Base-by-base conservation (phyloP, 352 stramenopile species). In the Globisporangium viniferum region DNA sequence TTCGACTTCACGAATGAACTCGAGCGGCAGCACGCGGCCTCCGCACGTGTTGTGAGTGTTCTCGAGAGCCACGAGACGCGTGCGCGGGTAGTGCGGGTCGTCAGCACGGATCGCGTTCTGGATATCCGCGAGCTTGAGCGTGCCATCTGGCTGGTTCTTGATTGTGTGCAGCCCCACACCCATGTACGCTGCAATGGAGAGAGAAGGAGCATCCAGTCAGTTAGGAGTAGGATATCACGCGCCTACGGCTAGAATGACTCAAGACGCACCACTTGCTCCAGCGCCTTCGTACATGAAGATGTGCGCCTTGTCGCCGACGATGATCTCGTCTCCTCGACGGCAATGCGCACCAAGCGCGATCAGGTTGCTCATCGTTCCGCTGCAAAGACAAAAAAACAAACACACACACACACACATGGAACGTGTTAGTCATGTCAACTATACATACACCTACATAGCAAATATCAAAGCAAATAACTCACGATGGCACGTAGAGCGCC, bases 1-100 rank as follows among this genome's bases (percentile, higher is more conserved):
- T 53, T 84, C 83, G 12, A 97, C 79, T 9, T 81, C 55, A 55
- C 85, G 75, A 60, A 99, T 81, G 74, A 98, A 98, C 6, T 73
- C 59, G 7, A 86, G 64, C 15, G 94, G 79, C 33, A 99, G 80
- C 27, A 97, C 84, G 14, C 93, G 82, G 5, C 97, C 97, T 31
- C 97, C 97, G 41, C 96, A 95, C 60, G 93, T 94, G 78, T 99
- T 99, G 67, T 99, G 98, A 53, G 97, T 99, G 81, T 99, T 99
- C 76, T 99, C 98, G 20, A 99, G 77, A 74, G 81, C 88, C 8
- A 99, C 87, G 29, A 99, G 78, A 15, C 78, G 76, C 27, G 97
- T 98, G 55, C 90, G 76, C 48, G 88, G 88, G 65, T 89, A 94
- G 68, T 95, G 88, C 59, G 79, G 82, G 54, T 95, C 86, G 68